These are phyloP conservation scores for Nadsonia fulvescens DNA, from an alignment of 805 yeast species.

Conservation along the genomic window DNA sequence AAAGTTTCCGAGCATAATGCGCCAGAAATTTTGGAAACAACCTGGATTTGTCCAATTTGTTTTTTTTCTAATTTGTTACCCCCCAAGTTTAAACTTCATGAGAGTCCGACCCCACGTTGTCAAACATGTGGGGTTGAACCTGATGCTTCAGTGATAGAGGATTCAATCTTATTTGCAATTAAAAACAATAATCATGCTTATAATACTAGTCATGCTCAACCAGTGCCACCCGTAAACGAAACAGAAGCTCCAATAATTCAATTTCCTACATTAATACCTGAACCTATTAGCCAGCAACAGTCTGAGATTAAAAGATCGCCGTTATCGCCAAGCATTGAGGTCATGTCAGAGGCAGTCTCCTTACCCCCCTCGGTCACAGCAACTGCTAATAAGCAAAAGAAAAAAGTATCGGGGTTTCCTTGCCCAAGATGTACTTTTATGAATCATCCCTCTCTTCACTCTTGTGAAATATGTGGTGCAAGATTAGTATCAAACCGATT, in stretches of 20 bases:
- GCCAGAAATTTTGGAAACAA: no score
- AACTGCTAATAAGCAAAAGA: conserved; percentile 1
- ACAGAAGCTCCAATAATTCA: no score
- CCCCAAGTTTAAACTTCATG: conserved; percentile 9
- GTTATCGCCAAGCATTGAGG: no score
- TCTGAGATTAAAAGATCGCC: no score
- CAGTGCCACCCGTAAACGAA: no score
- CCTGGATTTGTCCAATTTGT: conserved; percentile 88
- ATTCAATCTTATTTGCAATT: no score
- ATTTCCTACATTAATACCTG: no score
- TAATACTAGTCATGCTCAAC: no score
- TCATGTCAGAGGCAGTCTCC: conserved; percentile 1
- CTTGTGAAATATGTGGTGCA: conserved; percentile 81
- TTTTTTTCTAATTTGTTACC: conserved; percentile 39
- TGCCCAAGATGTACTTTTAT: conserved; percentile 58
- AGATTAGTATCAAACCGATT: conserved; percentile 21
- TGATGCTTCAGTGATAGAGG: conserved; percentile 1
- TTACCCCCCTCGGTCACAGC: neutral
- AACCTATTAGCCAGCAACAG: no score
- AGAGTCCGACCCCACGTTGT: conserved; percentile 5
- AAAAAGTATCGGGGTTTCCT: neutral
- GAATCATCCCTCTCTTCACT: conserved; percentile 60
- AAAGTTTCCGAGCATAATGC: no score
- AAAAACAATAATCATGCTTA: no score
- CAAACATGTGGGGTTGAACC: conserved; percentile 6